Evolutionary conservation across 257 asterid genomes (phyloP).

Genomic region (Solanum lycopersicoides): DNA sequence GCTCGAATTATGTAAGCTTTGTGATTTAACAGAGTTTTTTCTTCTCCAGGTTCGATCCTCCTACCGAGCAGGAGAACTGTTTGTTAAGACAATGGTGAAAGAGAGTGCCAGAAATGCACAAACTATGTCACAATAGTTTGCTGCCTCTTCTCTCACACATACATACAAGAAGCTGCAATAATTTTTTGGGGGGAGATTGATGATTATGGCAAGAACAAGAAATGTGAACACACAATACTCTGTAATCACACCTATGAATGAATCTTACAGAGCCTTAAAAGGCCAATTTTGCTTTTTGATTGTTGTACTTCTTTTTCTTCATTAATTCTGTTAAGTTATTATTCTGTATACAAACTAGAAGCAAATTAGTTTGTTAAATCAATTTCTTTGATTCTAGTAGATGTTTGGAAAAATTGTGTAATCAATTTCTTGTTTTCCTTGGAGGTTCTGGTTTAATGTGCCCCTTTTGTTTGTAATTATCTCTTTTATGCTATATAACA

Average conservation of each 20-base stretch:
- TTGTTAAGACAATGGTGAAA: constrained; percentile 83
- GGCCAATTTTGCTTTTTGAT: not conserved
- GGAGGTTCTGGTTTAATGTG: not conserved
- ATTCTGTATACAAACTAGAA: not conserved
- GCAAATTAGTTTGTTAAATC: not conserved
- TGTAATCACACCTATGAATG: not conserved
- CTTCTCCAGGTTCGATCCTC: constrained; percentile 86
- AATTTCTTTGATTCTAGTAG: not conserved
- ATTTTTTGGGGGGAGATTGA: not conserved
- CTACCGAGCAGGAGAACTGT: constrained; percentile 95
- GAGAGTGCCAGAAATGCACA: constrained; percentile 29
- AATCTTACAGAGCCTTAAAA: not conserved
- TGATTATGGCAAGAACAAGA: not conserved
- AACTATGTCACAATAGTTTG: not conserved
- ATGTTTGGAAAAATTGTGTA: not conserved
- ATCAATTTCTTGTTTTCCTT: not conserved
- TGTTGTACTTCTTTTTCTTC: not conserved
- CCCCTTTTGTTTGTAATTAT: not conserved
- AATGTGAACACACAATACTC: not conserved
- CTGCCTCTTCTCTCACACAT: not conserved
- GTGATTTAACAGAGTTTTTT: not conserved
- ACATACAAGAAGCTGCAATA: not conserved
- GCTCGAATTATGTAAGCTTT: not conserved
- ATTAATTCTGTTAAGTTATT: not conserved
- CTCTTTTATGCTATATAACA: not conserved